phyloP scores from a whole-genome alignment of 2,329 filamentous ascomycete species.

The Trichophaea hybrida region DNA sequence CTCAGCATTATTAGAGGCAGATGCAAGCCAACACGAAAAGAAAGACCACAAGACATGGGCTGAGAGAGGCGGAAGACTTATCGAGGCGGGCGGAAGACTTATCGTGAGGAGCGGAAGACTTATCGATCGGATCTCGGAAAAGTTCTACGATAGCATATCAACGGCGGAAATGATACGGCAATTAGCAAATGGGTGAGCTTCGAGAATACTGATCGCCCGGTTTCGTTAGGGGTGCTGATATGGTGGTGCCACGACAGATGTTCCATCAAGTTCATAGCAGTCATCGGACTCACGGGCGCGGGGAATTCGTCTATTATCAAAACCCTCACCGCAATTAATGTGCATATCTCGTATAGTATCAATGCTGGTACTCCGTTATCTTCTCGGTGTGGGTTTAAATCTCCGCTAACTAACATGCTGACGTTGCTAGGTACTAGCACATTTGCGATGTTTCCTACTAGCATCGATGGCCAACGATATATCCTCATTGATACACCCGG shows the following conservation, averaged over 20 bases:
- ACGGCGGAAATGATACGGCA: background rate
- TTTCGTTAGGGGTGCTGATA: no score
- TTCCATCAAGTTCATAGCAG: conserved; percentile 3
- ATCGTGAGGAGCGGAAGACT: no score
- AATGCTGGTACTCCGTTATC: background rate
- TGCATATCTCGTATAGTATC: background rate
- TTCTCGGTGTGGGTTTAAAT: background rate
- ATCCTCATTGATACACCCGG: conserved; percentile 5
- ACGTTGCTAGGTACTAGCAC: conserved; percentile 1
- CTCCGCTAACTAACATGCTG: background rate
- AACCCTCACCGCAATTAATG: background rate
- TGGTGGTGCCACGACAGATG: background rate
- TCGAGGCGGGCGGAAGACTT: no score
- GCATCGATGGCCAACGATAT: conserved; percentile 1
- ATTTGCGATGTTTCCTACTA: background rate
- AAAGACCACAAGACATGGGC: no score
- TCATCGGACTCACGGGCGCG: conserved; percentile 5
- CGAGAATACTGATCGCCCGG: no score
- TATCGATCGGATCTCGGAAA: no score
- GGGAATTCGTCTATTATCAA: conserved; percentile 5
- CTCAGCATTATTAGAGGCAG: no score
- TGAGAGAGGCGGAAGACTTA: no score
- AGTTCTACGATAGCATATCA: background rate
- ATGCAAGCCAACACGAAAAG: no score
- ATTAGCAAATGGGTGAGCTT: no score